phyloP scores from a whole-genome alignment of 495 filamentous ascomycete genomes.

The Penicillium longicatenatum region DNA sequence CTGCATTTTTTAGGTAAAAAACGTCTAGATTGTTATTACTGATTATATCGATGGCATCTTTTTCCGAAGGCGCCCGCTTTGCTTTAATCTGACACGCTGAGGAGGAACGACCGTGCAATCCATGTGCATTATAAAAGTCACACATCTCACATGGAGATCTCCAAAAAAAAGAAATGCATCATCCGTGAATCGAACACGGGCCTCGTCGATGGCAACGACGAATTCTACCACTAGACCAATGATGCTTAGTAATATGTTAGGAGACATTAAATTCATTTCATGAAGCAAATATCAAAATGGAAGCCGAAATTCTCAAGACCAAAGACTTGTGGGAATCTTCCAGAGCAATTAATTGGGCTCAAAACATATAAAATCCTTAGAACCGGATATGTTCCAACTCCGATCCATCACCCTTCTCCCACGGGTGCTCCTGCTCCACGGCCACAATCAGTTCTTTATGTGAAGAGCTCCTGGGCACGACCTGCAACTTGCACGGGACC shows the following conservation, averaged over 20 bases:
- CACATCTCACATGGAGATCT: no score
- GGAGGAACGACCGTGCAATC: no score
- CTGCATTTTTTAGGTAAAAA: neutral
- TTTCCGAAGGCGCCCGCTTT: neutral
- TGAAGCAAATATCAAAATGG: no score
- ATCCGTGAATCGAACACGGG: conserved; percentile 62
- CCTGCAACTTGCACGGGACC: neutral
- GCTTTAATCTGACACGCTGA: neutral
- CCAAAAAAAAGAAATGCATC: conserved; percentile 39
- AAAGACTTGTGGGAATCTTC: neutral
- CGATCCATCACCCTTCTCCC: neutral
- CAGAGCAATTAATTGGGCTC: neutral
- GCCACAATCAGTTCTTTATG: neutral
- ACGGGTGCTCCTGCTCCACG: neutral
- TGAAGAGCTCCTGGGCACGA: neutral
- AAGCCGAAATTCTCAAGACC: neutral
- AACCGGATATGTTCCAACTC: neutral
- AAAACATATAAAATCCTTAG: neutral
- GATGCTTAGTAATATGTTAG: conserved; percentile 33
- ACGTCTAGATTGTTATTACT: neutral
- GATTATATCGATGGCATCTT: neutral
- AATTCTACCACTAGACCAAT: conserved; percentile 64
- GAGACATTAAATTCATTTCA: no score
- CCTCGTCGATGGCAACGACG: conserved; percentile 62
- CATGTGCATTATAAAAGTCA: no score